Base-by-base conservation (phyloP, 2,329 filamentous ascomycete species). In the Cladorrhinum sp. region DNA sequence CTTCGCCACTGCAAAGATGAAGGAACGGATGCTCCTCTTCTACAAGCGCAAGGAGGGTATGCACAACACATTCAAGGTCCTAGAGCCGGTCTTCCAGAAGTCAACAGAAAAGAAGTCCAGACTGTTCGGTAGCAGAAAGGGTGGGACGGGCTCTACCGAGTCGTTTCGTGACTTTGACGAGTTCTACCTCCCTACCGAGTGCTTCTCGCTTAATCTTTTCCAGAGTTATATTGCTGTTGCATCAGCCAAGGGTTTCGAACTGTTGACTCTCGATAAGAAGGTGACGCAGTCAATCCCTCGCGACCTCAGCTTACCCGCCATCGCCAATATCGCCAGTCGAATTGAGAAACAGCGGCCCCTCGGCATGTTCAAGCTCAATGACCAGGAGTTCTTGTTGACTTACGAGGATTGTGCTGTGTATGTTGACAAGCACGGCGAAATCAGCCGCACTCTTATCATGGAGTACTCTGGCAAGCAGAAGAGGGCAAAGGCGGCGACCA, bases 131-230 rank as follows among this genome's bases (percentile, higher is more conserved):
- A 76, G 79, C 65, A 87, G 86, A 18, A 78, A 78, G 61, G 75
- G 78, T 12, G 83, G 84, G 9, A 81, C 83, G 27, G 92, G 92
- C 20, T 87, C 85, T 62, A 97, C 93, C 0, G 95, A 99, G 69
- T 93, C 93, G 69, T 99, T 98, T 86, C 89, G 95, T 64, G 95
- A 99, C 72, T 99, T 93, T 73, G 95, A 99, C 77, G 95, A 98
- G 68, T 99, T 99, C 76, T 99, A 98, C 77, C 93, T 99, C 67
- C 95, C 95, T 0, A 89, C 91, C 2, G 96, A 99, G 72, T 97
- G 92, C 74, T 96, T 89, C 74, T 92, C 91, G 52, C 90, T 99
- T 72, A 98, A 97, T 74, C 85, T 99, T 56, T 99, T 98, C 84
- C 92, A 97, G 73, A 92, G 89, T 0, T 96, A 92, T 63, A 89